Percentiles rank a stretch among this genome's conserved stretches.
Conservation (phyloP, 164 flowering plant genomes). For the Santalum album region DNA sequence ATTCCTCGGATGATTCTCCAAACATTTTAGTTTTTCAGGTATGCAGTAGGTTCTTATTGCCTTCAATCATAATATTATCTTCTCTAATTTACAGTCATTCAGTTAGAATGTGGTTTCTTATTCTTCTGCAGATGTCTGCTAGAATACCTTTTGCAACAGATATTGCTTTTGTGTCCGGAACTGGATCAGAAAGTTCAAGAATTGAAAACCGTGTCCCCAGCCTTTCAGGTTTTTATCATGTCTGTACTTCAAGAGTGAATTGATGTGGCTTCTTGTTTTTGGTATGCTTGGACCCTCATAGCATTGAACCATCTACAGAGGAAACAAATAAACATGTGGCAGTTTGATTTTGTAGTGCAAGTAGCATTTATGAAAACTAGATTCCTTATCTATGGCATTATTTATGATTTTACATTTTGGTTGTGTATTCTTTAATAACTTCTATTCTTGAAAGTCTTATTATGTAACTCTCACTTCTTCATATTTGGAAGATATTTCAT, state of each 20-base stretch:
- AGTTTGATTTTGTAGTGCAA: too few species aligned
- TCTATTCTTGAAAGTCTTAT: too few species aligned
- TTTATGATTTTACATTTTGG: too few species aligned
- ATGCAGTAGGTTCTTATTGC: neutral
- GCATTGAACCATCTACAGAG: too few species aligned
- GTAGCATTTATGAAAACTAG: too few species aligned
- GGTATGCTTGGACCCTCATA: too few species aligned
- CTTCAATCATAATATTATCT: neutral
- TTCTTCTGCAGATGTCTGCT: constrained; percentile 57
- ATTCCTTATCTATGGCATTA: too few species aligned
- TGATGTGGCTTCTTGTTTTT: neutral
- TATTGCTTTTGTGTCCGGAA: constrained; percentile 70
- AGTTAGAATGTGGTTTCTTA: neutral
- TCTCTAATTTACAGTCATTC: neutral
- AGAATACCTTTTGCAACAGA: constrained; percentile 63
- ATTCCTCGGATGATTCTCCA: constrained; percentile 51
- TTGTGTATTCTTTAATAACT: too few species aligned
- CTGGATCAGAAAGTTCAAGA: constrained; percentile 38
- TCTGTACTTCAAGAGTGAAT: neutral
- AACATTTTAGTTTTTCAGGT: constrained; percentile 90
- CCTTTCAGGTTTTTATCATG: constrained; percentile 55
- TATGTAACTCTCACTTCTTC: too few species aligned
- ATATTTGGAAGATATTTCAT: too few species aligned
- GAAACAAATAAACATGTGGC: too few species aligned
- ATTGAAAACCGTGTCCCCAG: constrained; percentile 54